Conservation (phyloP, 2,329 filamentous ascomycete genomes). For the Tolypocladium album region DNA sequence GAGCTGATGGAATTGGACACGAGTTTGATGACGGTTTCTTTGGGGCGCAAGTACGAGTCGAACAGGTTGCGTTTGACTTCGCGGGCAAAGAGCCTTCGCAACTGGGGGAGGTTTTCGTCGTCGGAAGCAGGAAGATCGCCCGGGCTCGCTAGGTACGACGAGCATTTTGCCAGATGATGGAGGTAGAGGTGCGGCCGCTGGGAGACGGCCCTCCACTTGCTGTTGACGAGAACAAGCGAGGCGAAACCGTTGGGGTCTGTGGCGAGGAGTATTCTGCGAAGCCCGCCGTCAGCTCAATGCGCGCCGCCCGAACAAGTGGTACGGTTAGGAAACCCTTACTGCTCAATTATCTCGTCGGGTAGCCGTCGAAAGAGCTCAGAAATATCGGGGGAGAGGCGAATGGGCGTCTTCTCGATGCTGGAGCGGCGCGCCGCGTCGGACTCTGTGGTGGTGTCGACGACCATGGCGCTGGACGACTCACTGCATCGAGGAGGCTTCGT, state of each 20-base stretch:
- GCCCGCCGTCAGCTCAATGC: neutral
- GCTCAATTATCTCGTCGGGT: constrained; percentile 59
- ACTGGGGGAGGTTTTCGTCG: constrained; percentile 41
- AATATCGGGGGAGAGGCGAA: constrained; percentile 15
- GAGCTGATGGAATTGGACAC: constrained; percentile 78
- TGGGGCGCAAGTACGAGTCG: constrained; percentile 62
- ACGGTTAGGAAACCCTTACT: constrained; percentile 35
- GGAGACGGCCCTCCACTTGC: constrained; percentile 54
- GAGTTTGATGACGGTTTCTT: constrained; percentile 62
- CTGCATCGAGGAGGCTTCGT: neutral
- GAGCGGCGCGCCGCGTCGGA: constrained; percentile 17
- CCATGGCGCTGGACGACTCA: constrained; percentile 16
- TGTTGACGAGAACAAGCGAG: constrained; percentile 53
- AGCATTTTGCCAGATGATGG: constrained; percentile 49
- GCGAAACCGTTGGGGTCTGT: constrained; percentile 55
- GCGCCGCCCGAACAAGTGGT: neutral
- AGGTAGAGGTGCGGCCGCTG: constrained; percentile 54
- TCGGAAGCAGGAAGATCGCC: constrained; percentile 28
- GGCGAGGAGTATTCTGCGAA: constrained; percentile 45
- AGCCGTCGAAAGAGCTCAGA: constrained; percentile 38
- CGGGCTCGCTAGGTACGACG: constrained; percentile 44
- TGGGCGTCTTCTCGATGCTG: constrained; percentile 22
- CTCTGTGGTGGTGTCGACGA: constrained; percentile 15
- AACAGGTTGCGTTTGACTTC: constrained; percentile 71
- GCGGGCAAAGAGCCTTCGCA: constrained; percentile 56